Evolutionary conservation across 2,329 filamentous ascomycete genomes (phyloP), one percentile per base, ranked within the genome.

Genomic region (Incumbomyces delicatus): DNA sequence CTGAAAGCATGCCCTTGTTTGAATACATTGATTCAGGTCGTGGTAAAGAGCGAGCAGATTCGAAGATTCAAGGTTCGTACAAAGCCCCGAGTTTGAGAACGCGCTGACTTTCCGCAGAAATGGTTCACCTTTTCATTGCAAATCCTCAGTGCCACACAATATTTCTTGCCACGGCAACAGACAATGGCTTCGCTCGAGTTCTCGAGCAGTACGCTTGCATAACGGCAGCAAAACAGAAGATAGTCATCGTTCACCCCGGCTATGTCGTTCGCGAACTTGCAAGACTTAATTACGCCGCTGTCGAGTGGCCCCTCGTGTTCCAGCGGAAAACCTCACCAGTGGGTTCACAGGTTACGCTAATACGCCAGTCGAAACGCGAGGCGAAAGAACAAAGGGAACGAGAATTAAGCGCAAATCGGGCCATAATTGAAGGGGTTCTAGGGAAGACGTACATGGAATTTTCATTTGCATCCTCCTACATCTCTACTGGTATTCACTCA

Each of bases 31-130:
- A 57, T 29, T 50, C 46, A 10, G 54, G 54, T 20, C 40, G 49
- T 17, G 54, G 54, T 10, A 57, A 57, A 41, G 54, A 57, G 41
- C 47, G 54, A 43, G 54, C 50, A 11, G 54, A 57, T 37, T 50
- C 55, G 36, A 57, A 57, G 36, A 57, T 57, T 30, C 51, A 53
- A 48, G 54, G 54, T 52, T 44, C 30, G 47, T 44, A 1, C 20
- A 13, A 17, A 22, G 16, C 32, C 3, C 38, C n/a, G 33, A 29
- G 8, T 18, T 5, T n/a, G 16, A n/a, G 16, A 35, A 32, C 14
- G 13, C 12, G 18, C 17, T 42, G 20, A 45, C 12, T 18, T 14
- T 36, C 36, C 14, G 13, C 45, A 57, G 54, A 55, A 41, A 55
- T 51, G 42, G 53, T 57, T 40, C 48, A 57, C 22, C 47, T 57